A percentile compares a stretch with the other conserved stretches of the same genome.
These are phyloP conservation scores for Coffea canephora DNA, from an alignment of 257 asterid genomes.

Conservation along the genomic window DNA sequence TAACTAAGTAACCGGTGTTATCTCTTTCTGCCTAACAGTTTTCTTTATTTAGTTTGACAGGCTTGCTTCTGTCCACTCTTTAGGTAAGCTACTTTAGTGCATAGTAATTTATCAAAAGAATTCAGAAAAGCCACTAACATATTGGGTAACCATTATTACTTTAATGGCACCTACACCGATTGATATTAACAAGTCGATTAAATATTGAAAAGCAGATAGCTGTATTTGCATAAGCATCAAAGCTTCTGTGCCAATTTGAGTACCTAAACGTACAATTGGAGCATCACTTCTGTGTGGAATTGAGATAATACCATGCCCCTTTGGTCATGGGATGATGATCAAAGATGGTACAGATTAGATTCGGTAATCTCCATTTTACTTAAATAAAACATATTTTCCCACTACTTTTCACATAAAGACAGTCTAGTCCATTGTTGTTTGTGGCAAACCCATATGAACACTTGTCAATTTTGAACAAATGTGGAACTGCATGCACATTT, in stretches of 20 bases:
- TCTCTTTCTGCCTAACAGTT: constrained; percentile 7
- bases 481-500: background rate
- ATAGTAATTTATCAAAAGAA: background rate
- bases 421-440: background rate
- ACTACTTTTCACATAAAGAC: background rate
- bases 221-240: background rate
- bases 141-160: background rate
- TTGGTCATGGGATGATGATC: background rate
- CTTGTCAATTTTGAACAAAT: background rate
- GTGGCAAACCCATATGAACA: background rate
- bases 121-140: background rate
- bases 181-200: background rate
- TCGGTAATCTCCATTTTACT: background rate
- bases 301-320: background rate
- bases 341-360: background rate
- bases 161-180: background rate
- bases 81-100: constrained; percentile 2
- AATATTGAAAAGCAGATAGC: background rate
- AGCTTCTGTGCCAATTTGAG: background rate
- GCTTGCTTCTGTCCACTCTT: constrained; percentile 17
- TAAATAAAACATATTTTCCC: background rate
- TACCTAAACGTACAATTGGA: background rate
- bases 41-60: background rate
- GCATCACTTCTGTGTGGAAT: background rate
- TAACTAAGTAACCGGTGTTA: background rate